phyloP scores from a whole-genome alignment of 306 rosid species.

The Prinsepia uniflora region DNA sequence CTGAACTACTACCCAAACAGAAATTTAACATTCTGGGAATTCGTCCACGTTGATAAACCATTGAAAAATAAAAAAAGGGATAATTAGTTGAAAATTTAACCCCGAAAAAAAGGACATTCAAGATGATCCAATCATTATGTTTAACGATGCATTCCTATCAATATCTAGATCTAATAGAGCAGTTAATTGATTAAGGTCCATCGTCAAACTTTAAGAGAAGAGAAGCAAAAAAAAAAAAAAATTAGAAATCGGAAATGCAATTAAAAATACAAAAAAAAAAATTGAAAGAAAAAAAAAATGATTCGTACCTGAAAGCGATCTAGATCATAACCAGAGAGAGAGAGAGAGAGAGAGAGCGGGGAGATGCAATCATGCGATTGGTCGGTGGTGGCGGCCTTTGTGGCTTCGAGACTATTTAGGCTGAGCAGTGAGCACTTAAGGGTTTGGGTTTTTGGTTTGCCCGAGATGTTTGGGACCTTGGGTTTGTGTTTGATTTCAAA shows the following conservation, averaged over 20 bases:
- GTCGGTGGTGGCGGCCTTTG: too few relatives aligned
- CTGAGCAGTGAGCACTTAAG: too few relatives aligned
- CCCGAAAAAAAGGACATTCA: too few relatives aligned
- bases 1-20: not conserved
- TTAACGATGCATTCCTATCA: not conserved
- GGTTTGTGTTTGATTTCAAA: too few relatives aligned
- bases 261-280: not conserved
- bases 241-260: not conserved
- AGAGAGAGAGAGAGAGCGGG: too few relatives aligned
- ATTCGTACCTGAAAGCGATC: constrained; percentile 24
- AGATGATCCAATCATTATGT: not conserved
- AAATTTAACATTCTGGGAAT: not conserved
- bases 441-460: too few relatives aligned
- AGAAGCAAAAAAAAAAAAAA: not conserved
- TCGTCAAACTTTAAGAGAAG: not conserved
- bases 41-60: not conserved
- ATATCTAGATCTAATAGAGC: not conserved
- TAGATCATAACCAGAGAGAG: constrained; percentile 2
- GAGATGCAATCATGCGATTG: too few relatives aligned
- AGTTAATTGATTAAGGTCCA: not conserved
- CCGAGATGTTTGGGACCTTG: too few relatives aligned
- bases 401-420: too few relatives aligned
- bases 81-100: not conserved
- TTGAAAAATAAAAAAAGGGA: not conserved
- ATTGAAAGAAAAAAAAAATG: not conserved